Evolutionary conservation across 805 yeast species (phyloP).

Genomic region (Wickerhamiella australiensis): DNA sequence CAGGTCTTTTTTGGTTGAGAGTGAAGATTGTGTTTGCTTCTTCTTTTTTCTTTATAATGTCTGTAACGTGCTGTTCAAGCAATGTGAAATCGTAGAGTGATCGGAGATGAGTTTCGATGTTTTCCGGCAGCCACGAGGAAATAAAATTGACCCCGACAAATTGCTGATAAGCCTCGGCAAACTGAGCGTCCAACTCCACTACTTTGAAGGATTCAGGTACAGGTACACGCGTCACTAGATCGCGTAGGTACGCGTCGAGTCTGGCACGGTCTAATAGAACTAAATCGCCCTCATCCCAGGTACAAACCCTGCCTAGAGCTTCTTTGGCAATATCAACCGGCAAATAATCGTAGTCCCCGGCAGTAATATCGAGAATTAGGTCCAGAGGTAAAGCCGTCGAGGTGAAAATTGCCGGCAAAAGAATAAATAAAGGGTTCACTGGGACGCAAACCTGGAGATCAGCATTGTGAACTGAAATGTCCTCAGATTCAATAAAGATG

Average conservation of each 20-base stretch:
- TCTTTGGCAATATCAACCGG: conserved; percentile 14
- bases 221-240: conserved; percentile 14
- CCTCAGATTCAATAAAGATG: background rate
- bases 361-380: conserved; percentile 21
- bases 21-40: conserved; percentile 8
- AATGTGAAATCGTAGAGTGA: conserved; percentile 19
- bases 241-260: conserved; percentile 18
- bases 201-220: conserved; percentile 2
- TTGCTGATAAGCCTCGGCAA: conserved; percentile 11
- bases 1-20: background rate
- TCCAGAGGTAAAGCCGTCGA: conserved; percentile 21
- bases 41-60: conserved; percentile 12
- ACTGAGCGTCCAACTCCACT: conserved; percentile 16
- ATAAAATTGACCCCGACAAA: conserved; percentile 21
- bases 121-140: conserved; percentile 20
- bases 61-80: conserved; percentile 19
- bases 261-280: conserved; percentile 14
- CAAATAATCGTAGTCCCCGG: conserved; percentile 15
- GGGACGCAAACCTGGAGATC: conserved; percentile 22
- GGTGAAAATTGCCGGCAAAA: conserved; percentile 20
- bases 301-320: conserved; percentile 14
- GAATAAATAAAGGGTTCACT: conserved; percentile 23
- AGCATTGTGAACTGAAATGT: conserved; percentile 13
- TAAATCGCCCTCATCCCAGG: conserved; percentile 11
- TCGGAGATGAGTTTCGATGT: conserved; percentile 16